These are phyloP conservation scores for Leccinum broughii DNA, from an alignment of 768 basidiomycete species.

Conservation along the genomic window DNA sequence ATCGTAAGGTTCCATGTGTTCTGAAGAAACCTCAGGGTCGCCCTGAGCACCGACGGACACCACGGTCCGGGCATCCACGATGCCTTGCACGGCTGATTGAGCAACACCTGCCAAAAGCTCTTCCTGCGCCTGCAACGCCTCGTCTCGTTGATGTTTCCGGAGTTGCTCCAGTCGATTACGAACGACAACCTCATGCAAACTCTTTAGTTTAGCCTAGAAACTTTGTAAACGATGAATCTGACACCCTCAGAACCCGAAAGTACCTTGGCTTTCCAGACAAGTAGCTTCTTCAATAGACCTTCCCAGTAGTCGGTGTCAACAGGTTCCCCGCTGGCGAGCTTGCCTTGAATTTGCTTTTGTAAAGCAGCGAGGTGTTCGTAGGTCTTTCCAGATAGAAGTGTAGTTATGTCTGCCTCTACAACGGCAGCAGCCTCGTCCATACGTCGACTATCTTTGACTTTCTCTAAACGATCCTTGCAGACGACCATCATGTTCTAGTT, in stretches of 20 bases:
- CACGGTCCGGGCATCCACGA: constrained; percentile 38
- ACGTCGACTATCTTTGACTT: constrained; percentile 60
- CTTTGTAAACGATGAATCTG: constrained; percentile 6
- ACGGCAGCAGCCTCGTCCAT: constrained; percentile 69
- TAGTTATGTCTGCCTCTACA: constrained; percentile 83
- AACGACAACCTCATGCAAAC: constrained; percentile 93
- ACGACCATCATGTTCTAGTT: constrained; percentile 94
- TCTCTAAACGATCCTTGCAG: constrained; percentile 86
- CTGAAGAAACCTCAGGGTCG: constrained; percentile 41
- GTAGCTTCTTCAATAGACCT: constrained; percentile 80
- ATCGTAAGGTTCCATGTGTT: constrained; percentile 78
- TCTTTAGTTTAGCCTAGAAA: constrained; percentile 81
- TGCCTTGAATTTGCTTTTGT: constrained; percentile 84
- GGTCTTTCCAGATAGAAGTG: constrained; percentile 80
- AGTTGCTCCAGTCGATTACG: constrained; percentile 95
- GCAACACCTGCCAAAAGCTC: constrained; percentile 83
- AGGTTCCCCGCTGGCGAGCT: constrained; percentile 89
- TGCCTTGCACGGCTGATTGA: constrained; percentile 52
- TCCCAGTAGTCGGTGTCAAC: constrained; percentile 99
- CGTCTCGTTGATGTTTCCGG: constrained; percentile 93
- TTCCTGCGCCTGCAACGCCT: constrained; percentile 91
- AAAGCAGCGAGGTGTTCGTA: constrained; percentile 81
- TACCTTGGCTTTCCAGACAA: constrained; percentile 98
- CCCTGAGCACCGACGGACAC: constrained; percentile 33
- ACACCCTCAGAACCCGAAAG: constrained; percentile 4